Conservation (phyloP, 1,139 yeast genomes). For the Meyerozyma athensensis region DNA sequence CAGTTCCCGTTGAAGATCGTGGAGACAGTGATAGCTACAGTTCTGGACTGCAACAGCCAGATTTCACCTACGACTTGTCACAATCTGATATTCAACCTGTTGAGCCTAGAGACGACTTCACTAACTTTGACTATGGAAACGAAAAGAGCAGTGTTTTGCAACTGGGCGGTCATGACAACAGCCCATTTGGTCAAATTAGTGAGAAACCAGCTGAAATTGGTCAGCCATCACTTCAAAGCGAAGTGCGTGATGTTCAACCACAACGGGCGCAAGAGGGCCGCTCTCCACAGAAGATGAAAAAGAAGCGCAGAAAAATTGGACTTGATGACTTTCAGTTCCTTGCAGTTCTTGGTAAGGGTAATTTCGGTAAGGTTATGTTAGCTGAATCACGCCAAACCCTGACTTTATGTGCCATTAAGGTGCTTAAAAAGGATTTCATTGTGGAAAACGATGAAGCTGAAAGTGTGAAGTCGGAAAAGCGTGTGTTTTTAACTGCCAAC, state of each 20-base stretch:
- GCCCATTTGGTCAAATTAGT: no score
- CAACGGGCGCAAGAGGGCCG: conserved; percentile 1
- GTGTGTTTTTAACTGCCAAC: conserved; percentile 88
- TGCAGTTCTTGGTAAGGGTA: conserved; percentile 95
- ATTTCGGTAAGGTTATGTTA: conserved; percentile 95
- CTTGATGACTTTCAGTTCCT: conserved; percentile 90
- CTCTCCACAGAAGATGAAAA: conserved; percentile 22
- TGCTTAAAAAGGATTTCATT: conserved; percentile 89
- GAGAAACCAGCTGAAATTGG: no score
- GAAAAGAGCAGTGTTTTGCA: conserved; percentile 5
- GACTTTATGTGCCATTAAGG: conserved; percentile 88
- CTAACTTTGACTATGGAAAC: conserved; percentile 31
- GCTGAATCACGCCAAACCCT: conserved; percentile 84
- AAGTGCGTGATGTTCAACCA: conserved; percentile 4
- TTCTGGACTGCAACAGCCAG: conserved; percentile 9
- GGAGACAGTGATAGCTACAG: conserved; percentile 11
- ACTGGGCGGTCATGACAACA: background rate
- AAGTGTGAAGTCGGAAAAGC: conserved; percentile 87
- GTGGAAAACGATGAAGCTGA: conserved; percentile 95
- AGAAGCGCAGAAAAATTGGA: conserved; percentile 68
- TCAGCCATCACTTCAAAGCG: conserved; percentile 7
- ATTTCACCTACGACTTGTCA: conserved; percentile 2
- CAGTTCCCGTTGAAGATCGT: conserved; percentile 12
- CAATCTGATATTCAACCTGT: conserved; percentile 6
- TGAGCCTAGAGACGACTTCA: conserved; percentile 15